phyloP scores from a whole-genome alignment of 768 basidiomycete genomes.

The Cyathus striatus region DNA sequence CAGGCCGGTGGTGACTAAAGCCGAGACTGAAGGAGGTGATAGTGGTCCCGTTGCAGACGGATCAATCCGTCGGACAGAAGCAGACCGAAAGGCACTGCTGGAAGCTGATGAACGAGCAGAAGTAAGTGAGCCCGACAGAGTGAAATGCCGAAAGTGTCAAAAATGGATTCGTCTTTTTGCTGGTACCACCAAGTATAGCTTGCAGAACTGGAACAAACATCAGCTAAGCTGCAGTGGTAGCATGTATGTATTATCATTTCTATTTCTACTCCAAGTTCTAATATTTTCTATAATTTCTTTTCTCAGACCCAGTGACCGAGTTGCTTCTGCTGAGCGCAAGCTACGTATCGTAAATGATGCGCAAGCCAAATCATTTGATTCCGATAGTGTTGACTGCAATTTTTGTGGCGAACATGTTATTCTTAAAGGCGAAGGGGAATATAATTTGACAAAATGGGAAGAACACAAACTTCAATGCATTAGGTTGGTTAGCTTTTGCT shows the following conservation, averaged over 20 bases:
- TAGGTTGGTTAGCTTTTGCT: conserved; percentile 11
- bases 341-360: conserved; percentile 59
- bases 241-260: conserved; percentile 25
- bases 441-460: conserved; percentile 56
- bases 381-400: conserved; percentile 43
- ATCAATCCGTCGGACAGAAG: conserved; percentile 21
- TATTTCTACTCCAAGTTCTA: conserved; percentile 1
- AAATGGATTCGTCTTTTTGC: conserved; percentile 61
- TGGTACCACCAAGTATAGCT: conserved; percentile 31
- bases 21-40: not conserved
- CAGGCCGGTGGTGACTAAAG: not conserved
- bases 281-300: not conserved
- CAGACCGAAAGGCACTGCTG: conserved; percentile 46
- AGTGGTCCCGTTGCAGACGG: not conserved
- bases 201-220: conserved; percentile 53
- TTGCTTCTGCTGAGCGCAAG: conserved; percentile 60
- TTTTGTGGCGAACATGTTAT: conserved; percentile 41
- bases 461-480: conserved; percentile 54
- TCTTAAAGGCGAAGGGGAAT: conserved; percentile 48
- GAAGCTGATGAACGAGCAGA: conserved; percentile 49
- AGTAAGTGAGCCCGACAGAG: conserved; percentile 43
- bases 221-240: conserved; percentile 38
- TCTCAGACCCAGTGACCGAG: conserved; percentile 49
- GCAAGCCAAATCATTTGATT: conserved; percentile 46
- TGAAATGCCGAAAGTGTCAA: conserved; percentile 56